Percentiles rank a stretch among this genome's conserved stretches.
Conservation (phyloP, 371 early-diverging fungal genomes). For the Mucor mucedo region DNA sequence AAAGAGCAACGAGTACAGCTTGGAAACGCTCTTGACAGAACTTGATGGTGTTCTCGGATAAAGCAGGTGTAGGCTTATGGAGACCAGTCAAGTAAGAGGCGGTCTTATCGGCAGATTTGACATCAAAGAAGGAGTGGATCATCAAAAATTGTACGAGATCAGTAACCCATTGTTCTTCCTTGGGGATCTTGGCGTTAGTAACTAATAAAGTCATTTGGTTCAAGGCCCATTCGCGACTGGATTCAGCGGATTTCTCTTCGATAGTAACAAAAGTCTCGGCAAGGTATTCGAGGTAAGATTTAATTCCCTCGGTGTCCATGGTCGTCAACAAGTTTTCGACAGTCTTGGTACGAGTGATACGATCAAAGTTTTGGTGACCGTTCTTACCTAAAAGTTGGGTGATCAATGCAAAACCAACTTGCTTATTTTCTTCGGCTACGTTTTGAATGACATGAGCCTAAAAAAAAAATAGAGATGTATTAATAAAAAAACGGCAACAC, state of each 20-base stretch:
- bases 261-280: conserved; percentile 63
- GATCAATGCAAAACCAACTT: conserved; percentile 53
- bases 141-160: conserved; percentile 70
- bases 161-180: conserved; percentile 71
- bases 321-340: conserved; percentile 76
- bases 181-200: conserved; percentile 73
- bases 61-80: conserved; percentile 54
- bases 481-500: conserved; percentile 23
- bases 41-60: conserved; percentile 61
- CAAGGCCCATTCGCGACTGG: conserved; percentile 77
- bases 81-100: conserved; percentile 38
- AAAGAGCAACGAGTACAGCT: conserved; percentile 68
- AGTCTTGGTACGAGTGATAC: conserved; percentile 74
- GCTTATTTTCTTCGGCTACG: conserved; percentile 46
- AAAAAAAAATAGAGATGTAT: conserved; percentile 3
- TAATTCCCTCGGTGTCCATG: conserved; percentile 71
- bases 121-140: conserved; percentile 75
- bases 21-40: conserved; percentile 68
- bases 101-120: conserved; percentile 47
- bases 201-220: conserved; percentile 82
- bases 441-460: conserved; percentile 55
- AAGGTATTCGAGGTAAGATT: conserved; percentile 75
- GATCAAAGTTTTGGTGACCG: conserved; percentile 76
- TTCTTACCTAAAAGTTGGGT: conserved; percentile 75
- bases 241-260: conserved; percentile 27